These are phyloP conservation scores for Funneliformis geosporum DNA, from an alignment of 192 early-diverging fungal species.

Conservation along the genomic window DNA sequence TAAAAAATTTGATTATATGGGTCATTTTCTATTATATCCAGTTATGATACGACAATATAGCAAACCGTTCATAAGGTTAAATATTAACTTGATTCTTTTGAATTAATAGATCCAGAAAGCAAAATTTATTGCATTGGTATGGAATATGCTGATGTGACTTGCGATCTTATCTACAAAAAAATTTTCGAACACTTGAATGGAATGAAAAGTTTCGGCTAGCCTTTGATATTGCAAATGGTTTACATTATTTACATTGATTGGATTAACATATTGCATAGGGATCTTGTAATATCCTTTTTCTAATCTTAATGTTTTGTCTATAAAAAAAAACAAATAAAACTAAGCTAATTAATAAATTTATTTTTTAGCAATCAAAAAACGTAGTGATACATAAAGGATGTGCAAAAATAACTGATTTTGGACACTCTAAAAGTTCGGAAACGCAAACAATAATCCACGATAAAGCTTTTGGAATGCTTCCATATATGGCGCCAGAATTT, in stretches of 20 bases:
- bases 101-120: too few relatives aligned
- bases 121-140: background rate
- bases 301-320: too few relatives aligned
- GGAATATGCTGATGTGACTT: constrained; percentile 9
- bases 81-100: too few relatives aligned
- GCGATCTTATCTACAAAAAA: background rate
- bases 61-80: too few relatives aligned
- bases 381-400: background rate
- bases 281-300: background rate
- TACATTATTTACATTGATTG: background rate
- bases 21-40: too few relatives aligned
- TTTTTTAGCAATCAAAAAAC: background rate
- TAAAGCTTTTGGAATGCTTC: background rate
- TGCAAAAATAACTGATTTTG: constrained; percentile 25
- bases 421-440: background rate
- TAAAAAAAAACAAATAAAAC: too few relatives aligned
- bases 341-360: too few relatives aligned
- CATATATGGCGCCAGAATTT: background rate
- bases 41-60: too few relatives aligned
- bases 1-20: too few relatives aligned
- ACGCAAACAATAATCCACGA: background rate
- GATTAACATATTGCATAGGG: background rate
- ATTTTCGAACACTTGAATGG: background rate
- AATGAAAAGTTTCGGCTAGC: background rate
- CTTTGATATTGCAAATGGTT: background rate